Evolutionary conservation across 2,329 filamentous ascomycete species (phyloP).

Genomic region (Hypoxylon sp.): DNA sequence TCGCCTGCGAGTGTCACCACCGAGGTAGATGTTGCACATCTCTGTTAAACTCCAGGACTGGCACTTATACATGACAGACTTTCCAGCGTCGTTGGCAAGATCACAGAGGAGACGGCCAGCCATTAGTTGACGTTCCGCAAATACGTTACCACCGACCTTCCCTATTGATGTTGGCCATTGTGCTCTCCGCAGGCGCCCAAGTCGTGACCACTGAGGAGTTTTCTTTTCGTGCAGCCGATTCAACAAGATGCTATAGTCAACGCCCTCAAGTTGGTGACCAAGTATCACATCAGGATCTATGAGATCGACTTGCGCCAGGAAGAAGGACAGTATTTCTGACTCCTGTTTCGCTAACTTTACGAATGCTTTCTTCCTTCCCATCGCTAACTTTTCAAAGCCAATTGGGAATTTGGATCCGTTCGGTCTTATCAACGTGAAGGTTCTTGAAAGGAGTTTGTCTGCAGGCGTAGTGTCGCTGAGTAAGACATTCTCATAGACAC

Average conservation of each 20-base stretch:
- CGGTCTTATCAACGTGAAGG: constrained; percentile 92
- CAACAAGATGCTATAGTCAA: constrained; percentile 92
- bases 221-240: constrained; percentile 91
- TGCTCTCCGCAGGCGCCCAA: constrained; percentile 85
- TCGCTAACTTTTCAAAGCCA: constrained; percentile 85
- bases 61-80: constrained; percentile 96
- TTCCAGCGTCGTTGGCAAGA: constrained; percentile 95
- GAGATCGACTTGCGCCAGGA: constrained; percentile 88
- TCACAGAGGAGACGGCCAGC: constrained; percentile 93
- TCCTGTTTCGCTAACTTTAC: constrained; percentile 89
- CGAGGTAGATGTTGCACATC: constrained; percentile 94
- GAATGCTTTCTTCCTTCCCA: constrained; percentile 79
- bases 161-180: constrained; percentile 91
- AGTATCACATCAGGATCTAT: constrained; percentile 94
- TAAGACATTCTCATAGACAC: constrained; percentile 91
- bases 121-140: constrained; percentile 91
- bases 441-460: constrained; percentile 89
- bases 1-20: constrained; percentile 77
- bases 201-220: constrained; percentile 93
- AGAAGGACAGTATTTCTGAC: constrained; percentile 86
- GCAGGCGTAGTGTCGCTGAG: constrained; percentile 89
- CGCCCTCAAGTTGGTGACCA: constrained; percentile 96
- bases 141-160: constrained; percentile 89
- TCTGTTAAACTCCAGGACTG: constrained; percentile 98
- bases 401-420: constrained; percentile 82